Conservation (phyloP, 2,329 filamentous ascomycete species). For the Gnomoniopsis sp. region DNA sequence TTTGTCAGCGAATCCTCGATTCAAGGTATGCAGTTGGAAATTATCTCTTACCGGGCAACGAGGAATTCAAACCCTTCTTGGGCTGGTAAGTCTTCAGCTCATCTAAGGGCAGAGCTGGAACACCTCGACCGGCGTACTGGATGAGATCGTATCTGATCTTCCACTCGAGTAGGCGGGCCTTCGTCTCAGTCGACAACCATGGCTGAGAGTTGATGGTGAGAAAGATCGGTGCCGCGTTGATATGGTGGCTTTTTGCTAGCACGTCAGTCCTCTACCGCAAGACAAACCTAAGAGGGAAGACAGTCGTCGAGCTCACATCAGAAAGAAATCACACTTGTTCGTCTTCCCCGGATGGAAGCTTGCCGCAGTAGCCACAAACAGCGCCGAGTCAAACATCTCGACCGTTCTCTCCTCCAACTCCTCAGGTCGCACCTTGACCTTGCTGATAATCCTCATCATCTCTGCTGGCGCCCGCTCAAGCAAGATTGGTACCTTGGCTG, state of each 20-base stretch:
- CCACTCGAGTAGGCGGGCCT: conserved; percentile 73
- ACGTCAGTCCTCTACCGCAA: background rate
- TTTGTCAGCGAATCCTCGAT: background rate
- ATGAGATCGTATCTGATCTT: conserved; percentile 74
- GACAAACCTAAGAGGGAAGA: too few relatives aligned
- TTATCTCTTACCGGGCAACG: conserved; percentile 38
- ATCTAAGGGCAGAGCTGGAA: conserved; percentile 56
- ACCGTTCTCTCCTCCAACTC: conserved; percentile 53
- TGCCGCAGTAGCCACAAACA: conserved; percentile 47
- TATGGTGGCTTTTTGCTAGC: conserved; percentile 61
- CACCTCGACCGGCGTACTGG: conserved; percentile 68
- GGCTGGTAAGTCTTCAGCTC: conserved; percentile 60
- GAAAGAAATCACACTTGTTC: conserved; percentile 78
- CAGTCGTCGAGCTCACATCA: conserved; percentile 53
- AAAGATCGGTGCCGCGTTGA: conserved; percentile 73
- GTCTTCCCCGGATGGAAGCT: conserved; percentile 62
- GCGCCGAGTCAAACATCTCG: conserved; percentile 66
- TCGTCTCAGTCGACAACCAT: conserved; percentile 59
- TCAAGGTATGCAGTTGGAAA: background rate
- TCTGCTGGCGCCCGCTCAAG: conserved; percentile 59
- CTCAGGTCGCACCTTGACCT: conserved; percentile 53
- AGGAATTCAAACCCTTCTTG: conserved; percentile 31
- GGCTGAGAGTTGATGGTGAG: conserved; percentile 58
- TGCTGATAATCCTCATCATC: conserved; percentile 58
- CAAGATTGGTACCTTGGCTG: conserved; percentile 69